Percentiles rank a stretch among this genome's conserved stretches.
These are phyloP conservation scores for Pyricularia sp. DNA, from an alignment of 2,329 filamentous ascomycete species.

Conservation along the genomic window DNA sequence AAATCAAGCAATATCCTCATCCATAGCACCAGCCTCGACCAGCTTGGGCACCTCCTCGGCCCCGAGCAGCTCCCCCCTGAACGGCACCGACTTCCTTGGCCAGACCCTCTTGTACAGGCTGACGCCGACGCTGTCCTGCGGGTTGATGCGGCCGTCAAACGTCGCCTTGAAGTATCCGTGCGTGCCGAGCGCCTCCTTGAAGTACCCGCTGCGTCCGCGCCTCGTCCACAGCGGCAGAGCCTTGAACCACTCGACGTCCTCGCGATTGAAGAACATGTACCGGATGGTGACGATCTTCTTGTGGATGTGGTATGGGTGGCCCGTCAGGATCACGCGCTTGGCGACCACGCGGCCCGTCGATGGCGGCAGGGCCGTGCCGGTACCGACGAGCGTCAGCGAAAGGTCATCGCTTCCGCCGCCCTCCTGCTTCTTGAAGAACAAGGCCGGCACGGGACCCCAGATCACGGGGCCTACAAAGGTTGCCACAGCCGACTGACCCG, in stretches of 20 bases:
- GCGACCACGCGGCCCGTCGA: constrained; percentile 69
- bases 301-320: constrained; percentile 97
- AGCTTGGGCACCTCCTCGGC: constrained; percentile 8
- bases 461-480: constrained; percentile 82
- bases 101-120: constrained; percentile 79
- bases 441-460: constrained; percentile 81
- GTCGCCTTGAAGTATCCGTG: constrained; percentile 99
- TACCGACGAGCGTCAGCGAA: constrained; percentile 63
- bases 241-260: constrained; percentile 97
- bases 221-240: constrained; percentile 89
- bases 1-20: constrained; percentile 20
- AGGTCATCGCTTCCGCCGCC: constrained; percentile 28
- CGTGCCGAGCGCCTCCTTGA: constrained; percentile 90
- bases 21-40: constrained; percentile 19
- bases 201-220: constrained; percentile 72
- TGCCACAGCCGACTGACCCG: constrained; percentile 77
- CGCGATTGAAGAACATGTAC: constrained; percentile 99
- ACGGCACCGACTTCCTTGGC: constrained; percentile 52
- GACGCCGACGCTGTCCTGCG: constrained; percentile 84
- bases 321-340: constrained; percentile 86
- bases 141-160: constrained; percentile 92
- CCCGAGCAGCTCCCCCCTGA: constrained; percentile 27
- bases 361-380: constrained; percentile 74
- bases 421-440: constrained; percentile 64
- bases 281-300: constrained; percentile 92